These are phyloP conservation scores for Neurospora sp. DNA, from an alignment of 495 filamentous ascomycete species.

Conservation along the genomic window DNA sequence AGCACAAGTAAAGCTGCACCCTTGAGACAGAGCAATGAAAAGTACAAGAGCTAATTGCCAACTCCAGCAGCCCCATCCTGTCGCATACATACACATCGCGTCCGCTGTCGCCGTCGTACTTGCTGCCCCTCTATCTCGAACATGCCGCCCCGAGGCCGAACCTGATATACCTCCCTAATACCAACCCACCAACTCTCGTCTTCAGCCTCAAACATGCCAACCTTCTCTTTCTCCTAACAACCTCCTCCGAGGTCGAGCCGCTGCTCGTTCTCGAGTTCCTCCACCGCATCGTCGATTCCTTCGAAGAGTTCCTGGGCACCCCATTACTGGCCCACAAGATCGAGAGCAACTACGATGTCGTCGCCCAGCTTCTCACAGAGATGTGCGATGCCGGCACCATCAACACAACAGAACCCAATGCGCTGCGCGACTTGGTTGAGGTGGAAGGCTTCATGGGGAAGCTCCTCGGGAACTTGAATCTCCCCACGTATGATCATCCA, in stretches of 20 bases:
- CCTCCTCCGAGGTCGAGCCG: conserved; percentile 76
- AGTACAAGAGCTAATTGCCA: neutral
- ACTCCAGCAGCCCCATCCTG: conserved; percentile 34
- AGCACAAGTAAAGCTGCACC: conserved; percentile 56
- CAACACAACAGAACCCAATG: conserved; percentile 86
- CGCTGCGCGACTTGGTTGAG: conserved; percentile 82
- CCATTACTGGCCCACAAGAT: conserved; percentile 78
- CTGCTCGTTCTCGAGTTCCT: conserved; percentile 95
- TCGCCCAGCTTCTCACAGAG: conserved; percentile 85
- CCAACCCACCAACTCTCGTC: conserved; percentile 76
- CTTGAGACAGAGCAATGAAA: conserved; percentile 1
- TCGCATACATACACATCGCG: conserved; percentile 53
- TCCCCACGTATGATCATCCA: conserved; percentile 50
- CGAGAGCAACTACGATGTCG: conserved; percentile 83
- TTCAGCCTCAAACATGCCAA: conserved; percentile 82
- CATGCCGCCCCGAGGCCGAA: conserved; percentile 77
- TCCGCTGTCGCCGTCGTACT: conserved; percentile 62
- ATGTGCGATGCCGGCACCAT: conserved; percentile 94
- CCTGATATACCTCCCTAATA: conserved; percentile 71
- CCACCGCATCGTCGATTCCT: conserved; percentile 79
- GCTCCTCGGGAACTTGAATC: conserved; percentile 74
- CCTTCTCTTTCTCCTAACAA: conserved; percentile 76
- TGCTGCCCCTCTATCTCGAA: conserved; percentile 80
- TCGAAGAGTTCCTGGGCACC: conserved; percentile 92
- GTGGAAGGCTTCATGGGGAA: conserved; percentile 84